Conservation (phyloP, 2,329 filamentous ascomycete species). For the Hypoxylon sp. region DNA sequence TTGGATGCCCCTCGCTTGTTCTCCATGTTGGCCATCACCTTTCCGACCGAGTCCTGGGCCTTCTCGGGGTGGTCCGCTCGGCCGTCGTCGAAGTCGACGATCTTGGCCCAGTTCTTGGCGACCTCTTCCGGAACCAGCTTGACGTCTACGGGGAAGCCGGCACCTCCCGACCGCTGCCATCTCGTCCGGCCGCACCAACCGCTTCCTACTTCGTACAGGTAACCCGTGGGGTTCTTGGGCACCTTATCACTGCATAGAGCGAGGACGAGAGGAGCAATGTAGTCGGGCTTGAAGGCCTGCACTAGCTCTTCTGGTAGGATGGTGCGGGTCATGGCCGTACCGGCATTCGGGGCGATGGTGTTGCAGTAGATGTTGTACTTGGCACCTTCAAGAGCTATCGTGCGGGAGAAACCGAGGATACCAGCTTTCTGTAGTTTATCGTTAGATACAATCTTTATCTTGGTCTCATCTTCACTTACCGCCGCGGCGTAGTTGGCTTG, state of each 20-base stretch:
- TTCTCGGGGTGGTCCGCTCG: conserved; percentile 88
- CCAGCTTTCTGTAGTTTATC: conserved; percentile 74
- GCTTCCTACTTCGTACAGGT: conserved; percentile 93
- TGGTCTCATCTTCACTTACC: conserved; percentile 61
- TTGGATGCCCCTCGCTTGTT: conserved; percentile 74
- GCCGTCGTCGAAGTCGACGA: conserved; percentile 88
- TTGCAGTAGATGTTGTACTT: conserved; percentile 99
- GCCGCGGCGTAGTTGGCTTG: conserved; percentile 97
- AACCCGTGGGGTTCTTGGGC: conserved; percentile 84
- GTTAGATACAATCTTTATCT: conserved; percentile 41
- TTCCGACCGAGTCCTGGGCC: conserved; percentile 79
- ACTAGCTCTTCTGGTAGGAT: conserved; percentile 98
- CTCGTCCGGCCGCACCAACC: conserved; percentile 93
- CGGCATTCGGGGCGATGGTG: conserved; percentile 97
- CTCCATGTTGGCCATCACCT: conserved; percentile 82
- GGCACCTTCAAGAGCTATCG: conserved; percentile 89
- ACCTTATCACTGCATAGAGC: conserved; percentile 87
- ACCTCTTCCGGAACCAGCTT: conserved; percentile 88
- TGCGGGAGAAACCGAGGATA: conserved; percentile 94
- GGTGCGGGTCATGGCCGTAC: conserved; percentile 92
- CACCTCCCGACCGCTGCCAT: conserved; percentile 92
- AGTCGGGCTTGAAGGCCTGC: conserved; percentile 98
- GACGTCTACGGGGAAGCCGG: conserved; percentile 90
- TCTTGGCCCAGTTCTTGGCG: conserved; percentile 77
- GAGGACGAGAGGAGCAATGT: conserved; percentile 92